phyloP scores from a whole-genome alignment of 2,329 filamentous ascomycete genomes.

The Zymoseptoria pseudotritici region DNA sequence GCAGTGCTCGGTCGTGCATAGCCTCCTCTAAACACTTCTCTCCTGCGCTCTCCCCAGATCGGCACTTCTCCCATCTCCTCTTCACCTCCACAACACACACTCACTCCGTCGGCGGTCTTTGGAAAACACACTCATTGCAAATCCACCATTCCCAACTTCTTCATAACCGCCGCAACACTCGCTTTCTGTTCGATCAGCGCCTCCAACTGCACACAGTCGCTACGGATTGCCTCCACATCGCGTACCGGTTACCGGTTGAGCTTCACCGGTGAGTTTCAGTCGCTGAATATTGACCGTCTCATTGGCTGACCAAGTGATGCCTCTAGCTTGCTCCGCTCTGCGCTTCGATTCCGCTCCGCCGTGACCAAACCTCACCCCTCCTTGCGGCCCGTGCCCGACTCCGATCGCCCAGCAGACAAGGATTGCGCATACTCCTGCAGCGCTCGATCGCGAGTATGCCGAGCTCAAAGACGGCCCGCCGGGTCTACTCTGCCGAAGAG shows the following conservation, averaged over 20 bases:
- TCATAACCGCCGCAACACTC: slow-evolving; percentile 20
- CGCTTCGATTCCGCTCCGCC: neutral
- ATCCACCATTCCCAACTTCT: slow-evolving; percentile 29
- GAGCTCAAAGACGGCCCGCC: slow-evolving; percentile 21
- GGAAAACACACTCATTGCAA: slow-evolving; percentile 21
- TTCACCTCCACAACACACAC: slow-evolving; percentile 5
- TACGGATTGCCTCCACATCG: neutral
- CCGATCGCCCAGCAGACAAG: neutral
- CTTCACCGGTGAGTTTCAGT: neutral
- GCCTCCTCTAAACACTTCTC: neutral
- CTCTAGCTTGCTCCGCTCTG: neutral
- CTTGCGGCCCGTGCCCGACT: neutral
- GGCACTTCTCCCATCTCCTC: slow-evolving; percentile 2
- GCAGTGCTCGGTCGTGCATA: neutral
- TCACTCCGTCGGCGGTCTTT: slow-evolving; percentile 16
- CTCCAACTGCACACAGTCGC: neutral
- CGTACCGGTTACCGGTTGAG: neutral
- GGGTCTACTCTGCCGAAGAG: slow-evolving; percentile 33
- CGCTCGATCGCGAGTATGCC: neutral
- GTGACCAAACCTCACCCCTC: neutral
- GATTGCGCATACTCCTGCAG: neutral
- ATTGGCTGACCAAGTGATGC: neutral
- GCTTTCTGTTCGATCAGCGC: slow-evolving; percentile 6
- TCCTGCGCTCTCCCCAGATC: slow-evolving; percentile 3
- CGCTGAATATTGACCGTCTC: neutral